A percentile compares a stretch with the other conserved stretches of the same genome.
Evolutionary conservation across 2,329 filamentous ascomycete genomes (phyloP).

Genomic region (Xylaria sp.): DNA sequence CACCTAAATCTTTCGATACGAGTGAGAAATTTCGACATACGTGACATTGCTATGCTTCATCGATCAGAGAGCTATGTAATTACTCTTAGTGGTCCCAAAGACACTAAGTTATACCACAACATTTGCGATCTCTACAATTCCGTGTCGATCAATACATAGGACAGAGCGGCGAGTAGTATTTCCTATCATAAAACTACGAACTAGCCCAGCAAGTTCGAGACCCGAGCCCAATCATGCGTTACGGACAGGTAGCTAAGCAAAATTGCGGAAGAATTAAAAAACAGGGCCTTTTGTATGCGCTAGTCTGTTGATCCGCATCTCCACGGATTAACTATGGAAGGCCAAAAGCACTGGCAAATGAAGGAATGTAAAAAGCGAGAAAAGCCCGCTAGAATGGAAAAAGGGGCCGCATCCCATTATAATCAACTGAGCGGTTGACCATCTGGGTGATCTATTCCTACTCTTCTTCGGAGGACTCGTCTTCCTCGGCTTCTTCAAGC

Average conservation of each 20-base stretch:
- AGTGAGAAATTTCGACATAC: too few species aligned
- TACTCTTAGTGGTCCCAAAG: too few species aligned
- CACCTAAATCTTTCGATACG: too few species aligned
- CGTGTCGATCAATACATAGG: background rate
- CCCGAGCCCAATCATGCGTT: background rate
- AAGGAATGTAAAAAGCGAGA: conserved; percentile 12
- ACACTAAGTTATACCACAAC: too few species aligned
- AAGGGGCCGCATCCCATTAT: background rate
- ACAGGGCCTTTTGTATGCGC: conserved; percentile 7
- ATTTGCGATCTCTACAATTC: background rate
- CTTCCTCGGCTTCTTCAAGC: conserved; percentile 86
- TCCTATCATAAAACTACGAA: conserved; percentile 15
- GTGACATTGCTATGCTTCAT: too few species aligned
- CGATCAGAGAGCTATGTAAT: too few species aligned
- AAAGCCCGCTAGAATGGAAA: background rate
- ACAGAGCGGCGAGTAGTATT: conserved; percentile 22
- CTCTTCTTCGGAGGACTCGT: conserved; percentile 69
- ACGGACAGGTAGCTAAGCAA: background rate
- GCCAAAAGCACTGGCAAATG: conserved; percentile 6
- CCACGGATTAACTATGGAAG: background rate
- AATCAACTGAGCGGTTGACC: background rate
- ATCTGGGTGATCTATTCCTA: conserved; percentile 6
- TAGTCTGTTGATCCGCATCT: background rate
- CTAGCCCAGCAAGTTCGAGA: too few species aligned
- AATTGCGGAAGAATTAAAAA: background rate